A percentile compares a stretch with the other conserved stretches of the same genome.
Evolutionary conservation across 1,284 basidiomycete genomes (phyloP).

Genomic region (Mycosarcoma maydis): DNA sequence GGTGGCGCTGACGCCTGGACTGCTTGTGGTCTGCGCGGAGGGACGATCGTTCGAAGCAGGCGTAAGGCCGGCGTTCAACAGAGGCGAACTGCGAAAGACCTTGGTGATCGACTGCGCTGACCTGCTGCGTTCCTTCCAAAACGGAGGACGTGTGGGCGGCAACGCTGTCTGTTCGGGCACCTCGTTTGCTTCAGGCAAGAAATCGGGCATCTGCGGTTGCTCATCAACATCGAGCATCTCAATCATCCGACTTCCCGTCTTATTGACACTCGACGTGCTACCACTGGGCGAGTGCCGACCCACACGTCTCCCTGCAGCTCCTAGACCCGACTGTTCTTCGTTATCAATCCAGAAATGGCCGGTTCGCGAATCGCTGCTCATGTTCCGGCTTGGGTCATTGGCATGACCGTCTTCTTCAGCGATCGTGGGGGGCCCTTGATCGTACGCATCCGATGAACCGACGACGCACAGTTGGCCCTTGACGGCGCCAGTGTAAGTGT

Average conservation of each 20-base stretch:
- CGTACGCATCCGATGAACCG: conserved; percentile 5
- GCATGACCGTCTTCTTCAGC: conserved; percentile 14
- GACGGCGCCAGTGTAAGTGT: conserved; percentile 27
- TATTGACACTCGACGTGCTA: conserved; percentile 28
- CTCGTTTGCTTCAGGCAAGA: conserved; percentile 23
- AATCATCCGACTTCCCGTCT: conserved; percentile 33
- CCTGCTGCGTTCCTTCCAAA: conserved; percentile 37
- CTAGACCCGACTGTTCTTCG: neutral
- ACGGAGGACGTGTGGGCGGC: conserved; percentile 16
- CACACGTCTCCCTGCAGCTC: conserved; percentile 15
- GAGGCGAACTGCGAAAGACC: conserved; percentile 26
- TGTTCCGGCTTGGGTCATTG: too few relatives aligned
- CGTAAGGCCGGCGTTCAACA: neutral
- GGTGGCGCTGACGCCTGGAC: too few relatives aligned
- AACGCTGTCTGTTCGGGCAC: neutral
- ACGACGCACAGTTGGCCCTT: conserved; percentile 30
- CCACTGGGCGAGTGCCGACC: conserved; percentile 25
- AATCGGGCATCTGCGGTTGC: conserved; percentile 16
- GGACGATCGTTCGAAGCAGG: too few relatives aligned
- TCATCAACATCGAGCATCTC: conserved; percentile 33
- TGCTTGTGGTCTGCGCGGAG: too few relatives aligned
- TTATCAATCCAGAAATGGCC: too few relatives aligned
- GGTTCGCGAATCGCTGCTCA: too few relatives aligned
- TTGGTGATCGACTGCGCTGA: conserved; percentile 27
- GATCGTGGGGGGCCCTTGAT: conserved; percentile 3